Percentiles rank a stretch among this genome's conserved stretches.
phyloP scores from a whole-genome alignment of 1,284 basidiomycete genomes.

The Microbotryum scabiosae region DNA sequence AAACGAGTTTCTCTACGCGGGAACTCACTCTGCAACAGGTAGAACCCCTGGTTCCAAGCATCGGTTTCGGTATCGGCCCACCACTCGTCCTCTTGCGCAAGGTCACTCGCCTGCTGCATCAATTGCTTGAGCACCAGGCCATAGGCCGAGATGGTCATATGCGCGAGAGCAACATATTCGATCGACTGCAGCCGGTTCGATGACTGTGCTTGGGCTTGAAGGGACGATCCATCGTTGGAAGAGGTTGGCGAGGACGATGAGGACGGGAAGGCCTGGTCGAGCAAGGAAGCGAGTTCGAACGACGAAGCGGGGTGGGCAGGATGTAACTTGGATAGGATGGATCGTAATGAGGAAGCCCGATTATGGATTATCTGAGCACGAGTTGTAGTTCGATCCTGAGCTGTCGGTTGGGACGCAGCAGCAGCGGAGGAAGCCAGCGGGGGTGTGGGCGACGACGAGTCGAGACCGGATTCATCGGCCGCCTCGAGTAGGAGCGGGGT shows the following conservation, averaged over 20 bases:
- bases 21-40: conserved; percentile 26
- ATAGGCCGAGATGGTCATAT: conserved; percentile 22
- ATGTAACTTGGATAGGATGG: conserved; percentile 13
- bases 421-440: no score
- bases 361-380: neutral
- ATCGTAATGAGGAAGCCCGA: neutral
- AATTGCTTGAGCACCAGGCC: conserved; percentile 23
- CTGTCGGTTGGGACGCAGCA: no score
- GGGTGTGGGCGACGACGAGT: no score
- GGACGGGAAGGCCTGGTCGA: conserved; percentile 17
- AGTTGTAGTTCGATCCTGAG: no score
- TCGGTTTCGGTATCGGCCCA: conserved; percentile 28
- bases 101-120: conserved; percentile 25
- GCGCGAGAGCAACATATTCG: conserved; percentile 24
- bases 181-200: conserved; percentile 9
- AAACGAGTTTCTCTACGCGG: neutral
- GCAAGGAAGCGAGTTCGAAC: conserved; percentile 4
- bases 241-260: neutral
- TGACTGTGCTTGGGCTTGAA: no score
- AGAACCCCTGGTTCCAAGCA: conserved; percentile 17
- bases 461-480: no score
- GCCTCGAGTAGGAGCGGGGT: no score
- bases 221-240: no score
- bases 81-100: conserved; percentile 28
- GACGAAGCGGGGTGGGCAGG: conserved; percentile 2